phyloP scores from a whole-genome alignment of 148 eudicot species.

The Persicaria tinctoria region DNA sequence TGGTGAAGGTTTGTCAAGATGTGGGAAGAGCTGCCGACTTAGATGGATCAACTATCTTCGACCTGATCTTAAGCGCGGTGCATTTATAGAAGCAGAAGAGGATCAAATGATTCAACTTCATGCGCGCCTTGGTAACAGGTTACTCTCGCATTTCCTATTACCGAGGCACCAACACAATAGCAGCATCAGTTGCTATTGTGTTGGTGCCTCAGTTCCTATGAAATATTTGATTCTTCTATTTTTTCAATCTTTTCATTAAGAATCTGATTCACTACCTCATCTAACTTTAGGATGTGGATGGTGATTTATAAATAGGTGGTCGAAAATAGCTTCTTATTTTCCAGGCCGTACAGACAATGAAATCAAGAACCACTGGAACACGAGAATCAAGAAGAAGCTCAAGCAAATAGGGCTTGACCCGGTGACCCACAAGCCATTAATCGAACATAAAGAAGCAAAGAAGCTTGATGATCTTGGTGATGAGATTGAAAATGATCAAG shows the following conservation, averaged over 20 bases:
- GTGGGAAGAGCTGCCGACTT: constrained; percentile 77
- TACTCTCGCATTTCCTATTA: background rate
- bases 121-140: constrained; percentile 77
- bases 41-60: constrained; percentile 75
- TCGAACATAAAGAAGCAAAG: background rate
- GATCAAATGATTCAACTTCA: constrained; percentile 67
- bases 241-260: background rate
- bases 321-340: constrained; percentile 11
- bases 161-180: no score
- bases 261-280: background rate
- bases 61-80: constrained; percentile 72
- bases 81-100: constrained; percentile 49
- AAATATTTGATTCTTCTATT: background rate
- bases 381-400: constrained; percentile 15
- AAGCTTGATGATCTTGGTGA: background rate
- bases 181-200: no score
- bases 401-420: constrained; percentile 11
- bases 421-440: constrained; percentile 10
- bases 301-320: constrained; percentile 12
- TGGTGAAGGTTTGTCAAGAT: constrained; percentile 55
- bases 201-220: no score
- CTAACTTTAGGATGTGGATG: background rate
- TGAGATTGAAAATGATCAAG: background rate
- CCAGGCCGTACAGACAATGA: constrained; percentile 18
- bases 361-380: constrained; percentile 18